Evolutionary conservation across 352 stramenopile species (phyloP).

Genomic region (Halophytophthora batemanensis): DNA sequence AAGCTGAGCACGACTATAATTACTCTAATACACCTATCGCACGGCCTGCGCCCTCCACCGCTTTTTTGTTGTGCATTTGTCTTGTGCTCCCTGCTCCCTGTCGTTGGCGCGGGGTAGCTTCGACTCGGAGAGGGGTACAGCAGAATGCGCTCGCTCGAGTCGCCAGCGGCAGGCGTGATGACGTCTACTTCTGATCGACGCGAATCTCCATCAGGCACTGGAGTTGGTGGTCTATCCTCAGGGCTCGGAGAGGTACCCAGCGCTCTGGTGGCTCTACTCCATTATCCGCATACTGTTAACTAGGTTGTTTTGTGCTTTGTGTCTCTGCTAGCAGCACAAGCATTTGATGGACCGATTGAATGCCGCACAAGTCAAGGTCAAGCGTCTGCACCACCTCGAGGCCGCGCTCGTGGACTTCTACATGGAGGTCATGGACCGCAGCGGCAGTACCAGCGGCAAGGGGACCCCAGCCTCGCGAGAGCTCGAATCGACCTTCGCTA

Average conservation of each 20-base stretch:
- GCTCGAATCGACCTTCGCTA: constrained; percentile 36
- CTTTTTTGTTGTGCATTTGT: not conserved
- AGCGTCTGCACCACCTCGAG: constrained; percentile 58
- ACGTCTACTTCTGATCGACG: constrained; percentile 8
- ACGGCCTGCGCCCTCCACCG: constrained; percentile 1
- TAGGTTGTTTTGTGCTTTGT: not conserved
- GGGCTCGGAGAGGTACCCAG: constrained; percentile 20
- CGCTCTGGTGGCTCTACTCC: not conserved
- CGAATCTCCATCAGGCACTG: constrained; percentile 4
- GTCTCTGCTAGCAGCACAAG: constrained; percentile 30
- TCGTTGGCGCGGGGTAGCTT: not conserved
- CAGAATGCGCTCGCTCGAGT: constrained; percentile 17
- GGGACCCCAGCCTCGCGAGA: constrained; percentile 7
- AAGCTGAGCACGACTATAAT: not conserved
- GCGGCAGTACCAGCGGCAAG: constrained; percentile 7
- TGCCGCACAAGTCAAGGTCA: constrained; percentile 61
- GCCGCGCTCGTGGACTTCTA: constrained; percentile 68
- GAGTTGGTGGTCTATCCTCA: constrained; percentile 8
- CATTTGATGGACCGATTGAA: constrained; percentile 65
- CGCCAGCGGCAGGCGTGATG: constrained; percentile 10
- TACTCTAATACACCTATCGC: constrained; percentile 17
- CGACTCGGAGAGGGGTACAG: not conserved
- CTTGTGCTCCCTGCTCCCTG: not conserved
- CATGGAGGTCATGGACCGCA: constrained; percentile 65
- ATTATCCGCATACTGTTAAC: not conserved